Conservation (phyloP, 306 rosid species). For the Malus domestica region DNA sequence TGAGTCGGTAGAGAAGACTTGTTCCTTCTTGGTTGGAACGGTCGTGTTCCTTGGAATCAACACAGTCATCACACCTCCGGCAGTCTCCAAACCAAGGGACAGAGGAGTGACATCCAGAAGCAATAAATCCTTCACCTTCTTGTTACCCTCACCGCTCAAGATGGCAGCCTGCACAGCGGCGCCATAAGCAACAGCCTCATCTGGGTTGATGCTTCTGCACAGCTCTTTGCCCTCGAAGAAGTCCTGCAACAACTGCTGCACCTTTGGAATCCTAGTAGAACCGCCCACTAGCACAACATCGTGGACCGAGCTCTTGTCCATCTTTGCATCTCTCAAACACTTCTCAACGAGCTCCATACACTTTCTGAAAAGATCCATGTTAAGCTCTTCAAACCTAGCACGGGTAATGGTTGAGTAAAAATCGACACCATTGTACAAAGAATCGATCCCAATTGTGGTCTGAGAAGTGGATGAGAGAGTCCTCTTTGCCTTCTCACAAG, state of each 20-base stretch:
- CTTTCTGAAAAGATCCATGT: slow-evolving; percentile 67
- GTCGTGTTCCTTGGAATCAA: slow-evolving; percentile 68
- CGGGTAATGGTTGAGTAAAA: slow-evolving; percentile 65
- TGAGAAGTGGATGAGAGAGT: slow-evolving; percentile 77
- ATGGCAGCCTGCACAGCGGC: slow-evolving; percentile 81
- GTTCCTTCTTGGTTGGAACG: slow-evolving; percentile 67
- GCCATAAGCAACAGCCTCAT: slow-evolving; percentile 77
- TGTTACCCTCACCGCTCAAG: slow-evolving; percentile 67
- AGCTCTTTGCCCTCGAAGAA: slow-evolving; percentile 72
- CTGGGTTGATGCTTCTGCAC: slow-evolving; percentile 69
- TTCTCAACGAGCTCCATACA: slow-evolving; percentile 82
- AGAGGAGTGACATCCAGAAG: slow-evolving; percentile 73
- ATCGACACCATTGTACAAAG: slow-evolving; percentile 62
- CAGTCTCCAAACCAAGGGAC: slow-evolving; percentile 66
- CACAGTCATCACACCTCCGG: slow-evolving; percentile 77
- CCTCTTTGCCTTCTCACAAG: slow-evolving; percentile 79
- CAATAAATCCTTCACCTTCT: slow-evolving; percentile 65
- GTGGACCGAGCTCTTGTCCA: slow-evolving; percentile 66
- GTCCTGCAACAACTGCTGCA: slow-evolving; percentile 67
- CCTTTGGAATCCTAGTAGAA: slow-evolving; percentile 76
- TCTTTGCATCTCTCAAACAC: slow-evolving; percentile 70
- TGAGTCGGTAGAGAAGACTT: too few species aligned
- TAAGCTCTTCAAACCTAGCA: slow-evolving; percentile 72
- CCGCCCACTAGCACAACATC: slow-evolving; percentile 86
- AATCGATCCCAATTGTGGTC: slow-evolving; percentile 68